Base-by-base conservation (phyloP, 108 stramenopile genomes). In the Craspedostauros australis region DNA sequence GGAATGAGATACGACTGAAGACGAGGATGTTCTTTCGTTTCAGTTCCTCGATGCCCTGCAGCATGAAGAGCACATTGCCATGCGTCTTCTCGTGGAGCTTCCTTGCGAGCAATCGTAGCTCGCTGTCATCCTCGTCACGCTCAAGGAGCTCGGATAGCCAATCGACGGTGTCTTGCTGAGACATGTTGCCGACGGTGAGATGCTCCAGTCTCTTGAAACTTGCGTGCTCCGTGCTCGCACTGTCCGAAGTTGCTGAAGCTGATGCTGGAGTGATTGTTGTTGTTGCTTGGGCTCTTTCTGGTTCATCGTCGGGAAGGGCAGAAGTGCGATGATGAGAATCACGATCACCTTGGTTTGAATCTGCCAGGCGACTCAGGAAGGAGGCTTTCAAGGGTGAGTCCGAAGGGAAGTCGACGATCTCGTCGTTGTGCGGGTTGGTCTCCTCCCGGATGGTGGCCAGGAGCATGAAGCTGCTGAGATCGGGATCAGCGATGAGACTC, bases 11-110 rank as follows among this genome's bases (percentile, higher is more conserved):
- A 45, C 66, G 32, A 21, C 63, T 66, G 47, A 70, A 76, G 60
- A 59, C 66, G 1, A 80, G 60, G 29, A 76, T 42, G 5, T 73
- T 70, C 24, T 68, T 72, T 20, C 75, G 54, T 22, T 76, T 58
- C n/a, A 80, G 46, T 18, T 75, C 75, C 32, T 69, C 68, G 50
- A 80, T 29, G 18, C 69, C 43, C 41, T 60, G 50, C 28, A 68
- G 42, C 4, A 49, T 21, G 34, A 54, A 61, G 59, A 68, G 61
- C 15, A 61, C 50, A 34, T 68, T 68, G 5, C 67, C 67, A 36
- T 47, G 45, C 5, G 67, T 68, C 46, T 55, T 58, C 4, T 37
- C 54, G 30, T 48, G 61, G 16, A 68, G 29, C 9, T 61, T 8
- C 26, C 55, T 32, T 27, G 67, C 40, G 6, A 68, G 39, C 6